phyloP scores from a whole-genome alignment of 805 yeast genomes.

The Metschnikowia santaceciliae region DNA sequence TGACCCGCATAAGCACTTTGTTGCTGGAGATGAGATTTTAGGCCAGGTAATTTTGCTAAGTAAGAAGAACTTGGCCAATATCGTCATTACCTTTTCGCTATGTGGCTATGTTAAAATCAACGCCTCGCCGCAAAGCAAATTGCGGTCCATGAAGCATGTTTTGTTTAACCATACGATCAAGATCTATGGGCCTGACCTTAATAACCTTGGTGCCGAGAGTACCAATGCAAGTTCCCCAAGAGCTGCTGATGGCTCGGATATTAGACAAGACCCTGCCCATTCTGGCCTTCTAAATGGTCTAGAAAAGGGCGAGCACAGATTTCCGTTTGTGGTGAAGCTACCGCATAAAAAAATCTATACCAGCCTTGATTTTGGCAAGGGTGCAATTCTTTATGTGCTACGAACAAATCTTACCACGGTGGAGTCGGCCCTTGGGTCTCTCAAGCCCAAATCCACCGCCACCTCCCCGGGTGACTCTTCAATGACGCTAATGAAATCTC shows the following conservation, averaged over 20 bases:
- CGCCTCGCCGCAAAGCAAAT: conserved; percentile 48
- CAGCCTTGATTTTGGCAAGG: conserved; percentile 77
- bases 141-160: conserved; percentile 47
- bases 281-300: conserved; percentile 41
- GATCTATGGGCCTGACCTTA: conserved; percentile 46
- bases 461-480: not conserved
- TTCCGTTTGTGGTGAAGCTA: conserved; percentile 80
- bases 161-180: conserved; percentile 57
- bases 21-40: conserved; percentile 72
- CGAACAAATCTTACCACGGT: conserved; percentile 42
- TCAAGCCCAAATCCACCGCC: not conserved
- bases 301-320: conserved; percentile 81
- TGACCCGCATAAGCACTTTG: conserved; percentile 70
- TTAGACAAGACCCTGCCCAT: not conserved
- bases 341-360: conserved; percentile 72
- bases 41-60: conserved; percentile 61
- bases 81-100: conserved; percentile 50
- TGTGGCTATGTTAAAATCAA: conserved; percentile 56
- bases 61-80: conserved; percentile 52
- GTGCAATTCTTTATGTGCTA: conserved; percentile 68
- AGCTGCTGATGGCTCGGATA: conserved; percentile 3
- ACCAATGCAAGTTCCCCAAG: conserved; percentile 16
- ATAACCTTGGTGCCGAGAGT: not conserved
- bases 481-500: conserved; percentile 4
- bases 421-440: conserved; percentile 10